Conservation (phyloP, 169 alveolate species). For the Sarcocystis neurona region DNA sequence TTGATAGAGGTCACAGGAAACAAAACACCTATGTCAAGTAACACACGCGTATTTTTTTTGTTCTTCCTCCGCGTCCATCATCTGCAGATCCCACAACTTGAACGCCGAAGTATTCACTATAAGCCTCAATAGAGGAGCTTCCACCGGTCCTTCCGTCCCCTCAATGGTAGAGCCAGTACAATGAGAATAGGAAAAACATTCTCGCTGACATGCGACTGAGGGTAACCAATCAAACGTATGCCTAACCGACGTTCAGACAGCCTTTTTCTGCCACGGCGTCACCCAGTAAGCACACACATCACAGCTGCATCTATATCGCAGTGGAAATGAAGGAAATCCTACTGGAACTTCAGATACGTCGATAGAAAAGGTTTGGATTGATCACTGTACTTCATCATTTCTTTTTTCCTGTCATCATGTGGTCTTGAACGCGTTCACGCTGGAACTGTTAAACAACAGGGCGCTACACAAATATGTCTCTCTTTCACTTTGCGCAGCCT, state of each 20-base stretch:
- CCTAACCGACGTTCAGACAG: background rate
- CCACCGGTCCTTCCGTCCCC: slow-evolving; percentile 30
- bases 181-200: no score
- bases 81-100: background rate
- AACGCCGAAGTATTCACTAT: background rate
- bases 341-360: background rate
- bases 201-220: background rate
- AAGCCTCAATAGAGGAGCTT: slow-evolving; percentile 7
- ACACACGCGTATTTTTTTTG: no score
- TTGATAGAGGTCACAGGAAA: no score
- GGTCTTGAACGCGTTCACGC: no score
- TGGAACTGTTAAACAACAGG: no score
- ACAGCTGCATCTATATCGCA: no score
- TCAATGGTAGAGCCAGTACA: background rate
- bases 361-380: slow-evolving; percentile 36
- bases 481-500: no score
- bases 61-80: background rate
- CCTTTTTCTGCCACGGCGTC: slow-evolving; percentile 15
- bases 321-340: no score
- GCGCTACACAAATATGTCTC: no score
- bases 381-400: no score
- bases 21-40: no score
- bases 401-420: no score
- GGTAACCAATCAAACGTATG: background rate
- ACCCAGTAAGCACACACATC: background rate